Evolutionary conservation across 768 basidiomycete species (phyloP), one percentile per base, ranked within the genome.

Genomic region (Podaxis carcinomalis): DNA sequence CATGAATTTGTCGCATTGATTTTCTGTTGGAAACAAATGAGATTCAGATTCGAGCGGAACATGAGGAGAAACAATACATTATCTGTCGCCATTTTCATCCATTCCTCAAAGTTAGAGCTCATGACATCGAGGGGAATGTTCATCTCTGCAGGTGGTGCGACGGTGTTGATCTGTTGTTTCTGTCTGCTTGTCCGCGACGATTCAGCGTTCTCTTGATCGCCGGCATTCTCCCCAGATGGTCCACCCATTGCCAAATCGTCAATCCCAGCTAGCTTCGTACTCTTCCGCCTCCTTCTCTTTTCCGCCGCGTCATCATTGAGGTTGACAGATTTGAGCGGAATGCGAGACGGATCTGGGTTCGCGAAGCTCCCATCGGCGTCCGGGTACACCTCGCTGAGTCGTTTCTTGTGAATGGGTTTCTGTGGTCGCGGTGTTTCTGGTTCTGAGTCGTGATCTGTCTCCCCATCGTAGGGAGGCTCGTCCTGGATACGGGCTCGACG

Each of bases 31-130:
- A 61, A 51, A 62, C 51, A 42, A 19, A 57, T 72, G 47, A 68
- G 61, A 35, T 32, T 58, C 60, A 54, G 35, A 36, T 39, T 57
- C 6, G 37, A 52, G 27, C 13, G 32, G 6, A 1, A 28, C 27
- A 1, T n/a, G 5, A 46, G n/a, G 40, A 70, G 37, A 62, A 23
- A 78, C 86, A 67, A 67, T 70, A 98, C 97, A 74, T 98, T 98
- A 71, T 98, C 96, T 2, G 96, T 98, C 1, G 95, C 95, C 87
- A 98, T 88, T 80, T 98, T 98, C 96, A 99, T 98, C 97, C 97
- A 98, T 74, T 98, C 95, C 72, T 99, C 97, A 69, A 89, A 97
- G 67, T 95, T 97, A 40, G 87, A 89, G 74, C 81, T 92, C 85
- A 92, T 92, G n/a, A 94, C 83, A 65, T 95, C 92, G 65, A 88